phyloP scores from a whole-genome alignment of 345 rosid genomes.

The Gossypium anomalum region DNA sequence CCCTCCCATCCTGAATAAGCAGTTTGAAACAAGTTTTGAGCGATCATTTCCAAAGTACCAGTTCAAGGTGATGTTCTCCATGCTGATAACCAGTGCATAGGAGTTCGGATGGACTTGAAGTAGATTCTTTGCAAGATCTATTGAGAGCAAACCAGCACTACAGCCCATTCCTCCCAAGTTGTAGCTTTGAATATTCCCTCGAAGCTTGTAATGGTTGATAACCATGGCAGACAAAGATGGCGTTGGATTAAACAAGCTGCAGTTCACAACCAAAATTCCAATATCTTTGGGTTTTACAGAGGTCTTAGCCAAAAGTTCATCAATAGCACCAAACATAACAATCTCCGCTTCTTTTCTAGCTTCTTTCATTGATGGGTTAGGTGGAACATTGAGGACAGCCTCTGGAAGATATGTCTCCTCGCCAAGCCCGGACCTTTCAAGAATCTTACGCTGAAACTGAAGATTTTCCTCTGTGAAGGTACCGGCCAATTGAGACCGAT shows the following conservation, averaged over 20 bases:
- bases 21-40: conserved; percentile 50
- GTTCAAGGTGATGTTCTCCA: conserved; percentile 51
- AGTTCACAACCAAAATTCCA: conserved; percentile 47
- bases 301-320: conserved; percentile 43
- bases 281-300: conserved; percentile 38
- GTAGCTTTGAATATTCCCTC: conserved; percentile 46
- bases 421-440: conserved; percentile 52
- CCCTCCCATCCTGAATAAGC: conserved; percentile 61
- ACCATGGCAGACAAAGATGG: conserved; percentile 54
- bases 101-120: conserved; percentile 46
- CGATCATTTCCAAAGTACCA: conserved; percentile 54
- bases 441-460: conserved; percentile 43
- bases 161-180: conserved; percentile 64
- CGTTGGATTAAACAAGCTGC: conserved; percentile 50
- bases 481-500: conserved; percentile 26
- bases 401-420: conserved; percentile 48
- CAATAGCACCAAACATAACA: conserved; percentile 52
- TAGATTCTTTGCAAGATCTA: conserved; percentile 49
- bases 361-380: conserved; percentile 40
- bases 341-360: conserved; percentile 48
- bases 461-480: conserved; percentile 36
- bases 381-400: conserved; percentile 37
- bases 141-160: conserved; percentile 56
- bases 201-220: conserved; percentile 44
- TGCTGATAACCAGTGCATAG: conserved; percentile 51